Evolutionary conservation across 2,329 filamentous ascomycete species (phyloP).

Genomic region (Phaeosphaeriaceae sp.): DNA sequence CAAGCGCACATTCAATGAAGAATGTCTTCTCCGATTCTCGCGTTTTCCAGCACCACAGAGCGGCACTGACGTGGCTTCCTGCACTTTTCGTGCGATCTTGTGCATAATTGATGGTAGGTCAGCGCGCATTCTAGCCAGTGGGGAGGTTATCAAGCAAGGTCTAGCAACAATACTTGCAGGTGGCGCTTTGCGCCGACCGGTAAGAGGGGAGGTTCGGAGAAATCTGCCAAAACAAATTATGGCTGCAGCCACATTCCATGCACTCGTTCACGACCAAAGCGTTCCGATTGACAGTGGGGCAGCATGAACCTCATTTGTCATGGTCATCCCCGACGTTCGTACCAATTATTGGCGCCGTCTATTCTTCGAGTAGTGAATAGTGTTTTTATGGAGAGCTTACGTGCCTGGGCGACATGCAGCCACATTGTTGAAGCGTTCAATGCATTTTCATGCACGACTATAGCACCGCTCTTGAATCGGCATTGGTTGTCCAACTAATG

Average conservation of each 20-base stretch:
- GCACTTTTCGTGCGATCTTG: not conserved
- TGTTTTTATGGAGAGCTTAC: not conserved
- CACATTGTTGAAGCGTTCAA: conserved; percentile 1
- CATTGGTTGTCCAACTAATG: too few species aligned
- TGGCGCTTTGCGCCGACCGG: too few species aligned
- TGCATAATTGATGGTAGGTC: not conserved
- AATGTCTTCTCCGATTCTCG: too few species aligned
- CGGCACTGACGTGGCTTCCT: not conserved
- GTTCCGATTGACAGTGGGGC: not conserved
- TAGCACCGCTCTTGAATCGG: too few species aligned
- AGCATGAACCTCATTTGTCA: too few species aligned
- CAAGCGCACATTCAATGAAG: too few species aligned
- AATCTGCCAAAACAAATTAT: conserved; percentile 3
- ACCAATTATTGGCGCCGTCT: not conserved
- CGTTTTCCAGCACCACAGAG: too few species aligned
- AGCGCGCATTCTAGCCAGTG: not conserved
- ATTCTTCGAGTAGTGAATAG: not conserved
- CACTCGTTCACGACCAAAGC: not conserved
- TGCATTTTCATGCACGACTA: not conserved
- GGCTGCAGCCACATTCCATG: conserved; percentile 3
- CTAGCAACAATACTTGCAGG: not conserved
- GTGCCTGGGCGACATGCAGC: not conserved
- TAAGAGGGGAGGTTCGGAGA: not conserved
- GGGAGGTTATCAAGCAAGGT: too few species aligned
- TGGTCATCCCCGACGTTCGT: too few species aligned